Base-by-base conservation (phyloP, 2,329 filamentous ascomycete species). In the Acrodontium crateriforme region DNA sequence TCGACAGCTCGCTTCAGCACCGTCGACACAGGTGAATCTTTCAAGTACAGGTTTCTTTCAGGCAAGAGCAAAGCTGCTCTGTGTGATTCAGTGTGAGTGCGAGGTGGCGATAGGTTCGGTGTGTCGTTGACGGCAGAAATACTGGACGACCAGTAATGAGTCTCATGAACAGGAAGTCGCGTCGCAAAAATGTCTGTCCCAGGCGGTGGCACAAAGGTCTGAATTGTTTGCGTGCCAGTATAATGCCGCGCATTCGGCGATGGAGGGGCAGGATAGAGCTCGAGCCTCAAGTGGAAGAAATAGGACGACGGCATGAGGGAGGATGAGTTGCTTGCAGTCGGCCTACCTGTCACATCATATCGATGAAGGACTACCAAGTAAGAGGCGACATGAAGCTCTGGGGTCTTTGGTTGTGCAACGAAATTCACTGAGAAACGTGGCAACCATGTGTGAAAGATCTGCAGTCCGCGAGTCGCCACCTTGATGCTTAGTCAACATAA, bases 261-360 rank as follows among this genome's bases (percentile, higher is more conserved):
- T 16, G 40, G 37, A 16, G 47, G 45, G 10, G 48, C 55, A 37
- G 60, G 49, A 42, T 70, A 62, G 11, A 76, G 53, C 61, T 76
- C 71, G 41, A 76, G 60, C 38, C 59, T 60, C 33, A 77, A 49
- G 44, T 76, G 69, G 45, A 71, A 77, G 50, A 74, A 74, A 50
- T 72, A 74, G 27, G 66, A 63, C 42, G 69, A 67, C 71, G 74
- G 33, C 67, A 64, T 49, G 65, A 66, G n/a, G n/a, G n/a, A n/a
- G n/a, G n/a, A n/a, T n/a, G n/a, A n/a, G n/a, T n/a, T n/a, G n/a
- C n/a, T n/a, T n/a, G n/a, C n/a, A n/a, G n/a, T n/a, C n/a, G n/a
- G n/a, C n/a, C n/a, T n/a, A n/a, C n/a, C n/a, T n/a, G n/a, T n/a
- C n/a, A n/a, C n/a, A n/a, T n/a, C n/a, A n/a, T n/a, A n/a, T n/a